Conservation (phyloP, 2,329 filamentous ascomycete genomes). For the Fusarium sp. region DNA sequence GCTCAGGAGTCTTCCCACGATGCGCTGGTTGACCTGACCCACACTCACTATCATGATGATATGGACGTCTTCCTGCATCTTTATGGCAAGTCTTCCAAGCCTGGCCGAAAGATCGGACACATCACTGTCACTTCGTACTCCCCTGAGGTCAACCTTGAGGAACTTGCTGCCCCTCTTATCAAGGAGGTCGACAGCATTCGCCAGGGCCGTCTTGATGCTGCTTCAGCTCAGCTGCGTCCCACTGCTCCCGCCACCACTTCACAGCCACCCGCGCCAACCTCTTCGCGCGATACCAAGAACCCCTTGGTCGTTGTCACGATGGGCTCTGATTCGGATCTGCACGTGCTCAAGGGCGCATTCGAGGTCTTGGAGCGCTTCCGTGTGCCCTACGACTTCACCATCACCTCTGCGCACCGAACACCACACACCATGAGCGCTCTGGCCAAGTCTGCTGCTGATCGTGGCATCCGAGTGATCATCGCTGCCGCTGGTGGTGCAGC, state of each 20-base stretch:
- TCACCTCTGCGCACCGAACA: conserved; percentile 85
- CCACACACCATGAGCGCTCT: conserved; percentile 77
- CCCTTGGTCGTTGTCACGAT: conserved; percentile 83
- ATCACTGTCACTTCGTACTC: conserved; percentile 82
- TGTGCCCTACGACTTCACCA: conserved; percentile 79
- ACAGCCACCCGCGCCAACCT: conserved; percentile 3
- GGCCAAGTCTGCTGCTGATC: conserved; percentile 70
- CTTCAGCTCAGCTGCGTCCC: conserved; percentile 54
- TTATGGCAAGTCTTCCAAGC: conserved; percentile 91
- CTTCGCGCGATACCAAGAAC: conserved; percentile 47
- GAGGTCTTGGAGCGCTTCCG: conserved; percentile 75
- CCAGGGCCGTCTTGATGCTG: conserved; percentile 62
- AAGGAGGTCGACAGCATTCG: conserved; percentile 71
- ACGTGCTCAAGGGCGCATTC: conserved; percentile 73
- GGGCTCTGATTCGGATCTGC: conserved; percentile 84
- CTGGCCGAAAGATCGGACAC: conserved; percentile 94
- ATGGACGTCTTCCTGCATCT: conserved; percentile 78
- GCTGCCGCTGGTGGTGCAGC: conserved; percentile 82
- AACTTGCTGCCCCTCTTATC: conserved; percentile 75
- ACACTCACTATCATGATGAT: conserved; percentile 56
- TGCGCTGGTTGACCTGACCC: conserved; percentile 60
- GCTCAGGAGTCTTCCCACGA: conserved; percentile 73
- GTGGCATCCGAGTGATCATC: conserved; percentile 80
- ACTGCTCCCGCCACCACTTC: conserved; percentile 32
- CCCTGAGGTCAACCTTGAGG: conserved; percentile 72